phyloP scores from a whole-genome alignment of 1,139 yeast species.

The Geotrichum cucujoidarum region DNA sequence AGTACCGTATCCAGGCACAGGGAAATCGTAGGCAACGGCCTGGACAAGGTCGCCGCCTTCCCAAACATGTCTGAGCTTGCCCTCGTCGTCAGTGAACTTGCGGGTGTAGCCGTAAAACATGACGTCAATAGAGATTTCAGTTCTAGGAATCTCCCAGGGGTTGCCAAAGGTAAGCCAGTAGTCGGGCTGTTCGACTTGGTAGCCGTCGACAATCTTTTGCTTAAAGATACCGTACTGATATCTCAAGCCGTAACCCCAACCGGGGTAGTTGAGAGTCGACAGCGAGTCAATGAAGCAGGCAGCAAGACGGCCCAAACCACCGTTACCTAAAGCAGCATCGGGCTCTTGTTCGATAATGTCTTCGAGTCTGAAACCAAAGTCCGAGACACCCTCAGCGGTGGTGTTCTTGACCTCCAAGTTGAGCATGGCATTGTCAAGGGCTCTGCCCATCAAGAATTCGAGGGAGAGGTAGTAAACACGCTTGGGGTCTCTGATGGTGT shows the following conservation, averaged over 20 bases:
- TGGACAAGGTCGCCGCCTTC: conserved; percentile 82
- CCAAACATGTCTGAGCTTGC: conserved; percentile 62
- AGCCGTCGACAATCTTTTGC: conserved; percentile 85
- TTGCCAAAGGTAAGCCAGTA: conserved; percentile 85
- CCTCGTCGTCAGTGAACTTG: conserved; percentile 50
- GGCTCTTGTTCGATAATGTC: conserved; percentile 83
- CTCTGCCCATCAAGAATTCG: conserved; percentile 93
- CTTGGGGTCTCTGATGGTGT: conserved; percentile 78
- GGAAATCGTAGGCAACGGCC: conserved; percentile 91
- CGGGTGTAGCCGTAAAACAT: conserved; percentile 84
- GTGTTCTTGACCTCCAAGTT: conserved; percentile 59
- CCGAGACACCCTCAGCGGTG: conserved; percentile 54
- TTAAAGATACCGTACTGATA: conserved; percentile 92
- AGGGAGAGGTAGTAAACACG: conserved; percentile 81
- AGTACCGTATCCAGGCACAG: conserved; percentile 87
- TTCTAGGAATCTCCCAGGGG: conserved; percentile 89
- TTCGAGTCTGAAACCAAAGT: conserved; percentile 82
- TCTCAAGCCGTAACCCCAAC: conserved; percentile 95
- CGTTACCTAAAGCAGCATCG: conserved; percentile 93
- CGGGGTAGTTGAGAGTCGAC: conserved; percentile 81
- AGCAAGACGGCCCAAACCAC: conserved; percentile 91
- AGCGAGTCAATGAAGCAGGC: conserved; percentile 91
- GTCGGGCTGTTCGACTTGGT: conserved; percentile 91
- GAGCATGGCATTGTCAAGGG: conserved; percentile 88
- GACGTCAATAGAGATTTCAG: conserved; percentile 86